Evolutionary conservation across 2,329 filamentous ascomycete genomes (phyloP), one percentile per base, ranked within the genome.

Genomic region (Xylaria sp.): DNA sequence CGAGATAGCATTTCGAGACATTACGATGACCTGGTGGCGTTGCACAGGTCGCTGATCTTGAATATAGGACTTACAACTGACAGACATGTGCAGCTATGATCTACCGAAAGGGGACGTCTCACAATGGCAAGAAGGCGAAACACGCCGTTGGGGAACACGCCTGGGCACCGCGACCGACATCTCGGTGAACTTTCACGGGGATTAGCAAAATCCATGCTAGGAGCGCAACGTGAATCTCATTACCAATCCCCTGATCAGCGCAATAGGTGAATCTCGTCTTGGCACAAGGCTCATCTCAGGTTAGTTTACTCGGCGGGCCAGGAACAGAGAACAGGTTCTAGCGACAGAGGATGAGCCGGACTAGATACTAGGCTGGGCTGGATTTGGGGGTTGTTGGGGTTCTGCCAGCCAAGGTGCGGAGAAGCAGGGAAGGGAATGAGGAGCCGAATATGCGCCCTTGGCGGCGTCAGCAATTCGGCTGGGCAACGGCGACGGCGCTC

Each of bases 361-460:
- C n/a, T 13, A 19, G 33, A 51, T 23, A 23, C 17, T 25, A 27
- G 25, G n/a, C 17, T 41, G 25, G 13, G 29, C 17, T 2, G 37
- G 17, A 35, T 49, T 27, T 35, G 11, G 40, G 23, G 9, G n/a
- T 46, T 46, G n/a, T 15, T 46, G 31, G 31, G 41, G 43, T 3
- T 44, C 49, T 27, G 37, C 49, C 17, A 25, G 43, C 56, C 33
- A 51, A 38, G 33, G 4, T 38, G 44, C 19, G 43, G 58, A 49
- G 58, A 46, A 54, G 35, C 25, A n/a, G 15, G 44, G 29, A 17
- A 31, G 4, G 9, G 44, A 29, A 31, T 11, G 37, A 51, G 51
- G 51, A 55, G 58, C 51, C 58, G 52, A 60, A 11, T 37, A 38
- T 21, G 27, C 46, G 31, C 21, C 29, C 58, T 46, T 37, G 23